phyloP scores from a whole-genome alignment of 2,329 filamentous ascomycete genomes.

The Colletotrichum lupini region DNA sequence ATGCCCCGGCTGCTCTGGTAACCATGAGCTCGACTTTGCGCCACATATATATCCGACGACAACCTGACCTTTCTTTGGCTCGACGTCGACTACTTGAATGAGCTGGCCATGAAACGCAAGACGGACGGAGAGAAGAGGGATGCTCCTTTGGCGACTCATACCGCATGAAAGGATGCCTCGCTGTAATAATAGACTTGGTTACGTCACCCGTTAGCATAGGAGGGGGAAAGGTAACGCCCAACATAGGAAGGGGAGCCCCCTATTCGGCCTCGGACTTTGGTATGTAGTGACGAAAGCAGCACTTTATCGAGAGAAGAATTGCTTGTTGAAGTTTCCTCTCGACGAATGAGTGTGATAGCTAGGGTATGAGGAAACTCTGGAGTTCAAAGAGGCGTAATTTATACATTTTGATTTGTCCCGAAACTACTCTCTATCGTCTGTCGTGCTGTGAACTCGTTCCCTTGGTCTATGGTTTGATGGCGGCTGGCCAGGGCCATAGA shows the following conservation, averaged over 20 bases:
- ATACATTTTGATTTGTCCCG: constrained; percentile 31
- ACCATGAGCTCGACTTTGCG: constrained; percentile 21
- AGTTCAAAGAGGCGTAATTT: constrained; percentile 36
- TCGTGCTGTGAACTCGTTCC: not conserved
- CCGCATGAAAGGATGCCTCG: constrained; percentile 38
- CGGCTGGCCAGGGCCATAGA: not conserved
- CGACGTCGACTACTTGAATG: not conserved
- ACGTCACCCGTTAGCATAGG: constrained; percentile 38
- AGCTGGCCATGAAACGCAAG: constrained; percentile 13
- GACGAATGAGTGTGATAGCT: constrained; percentile 32
- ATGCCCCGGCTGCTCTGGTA: constrained; percentile 9
- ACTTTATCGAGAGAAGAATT: not conserved
- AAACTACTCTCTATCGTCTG: not conserved
- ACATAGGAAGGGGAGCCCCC: constrained; percentile 10
- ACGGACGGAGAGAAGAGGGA: constrained; percentile 23
- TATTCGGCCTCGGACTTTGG: constrained; percentile 25
- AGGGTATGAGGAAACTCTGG: constrained; percentile 34
- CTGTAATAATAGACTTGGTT: constrained; percentile 46
- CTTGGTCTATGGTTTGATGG: not conserved
- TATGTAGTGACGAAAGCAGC: constrained; percentile 19
- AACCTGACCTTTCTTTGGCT: constrained; percentile 13
- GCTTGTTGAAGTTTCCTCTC: constrained; percentile 17
- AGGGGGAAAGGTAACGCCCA: constrained; percentile 8
- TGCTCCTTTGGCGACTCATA: constrained; percentile 31
- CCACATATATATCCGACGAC: constrained; percentile 25